Evolutionary conservation across 805 yeast species (phyloP).

Genomic region (Lipomyces orientalis): DNA sequence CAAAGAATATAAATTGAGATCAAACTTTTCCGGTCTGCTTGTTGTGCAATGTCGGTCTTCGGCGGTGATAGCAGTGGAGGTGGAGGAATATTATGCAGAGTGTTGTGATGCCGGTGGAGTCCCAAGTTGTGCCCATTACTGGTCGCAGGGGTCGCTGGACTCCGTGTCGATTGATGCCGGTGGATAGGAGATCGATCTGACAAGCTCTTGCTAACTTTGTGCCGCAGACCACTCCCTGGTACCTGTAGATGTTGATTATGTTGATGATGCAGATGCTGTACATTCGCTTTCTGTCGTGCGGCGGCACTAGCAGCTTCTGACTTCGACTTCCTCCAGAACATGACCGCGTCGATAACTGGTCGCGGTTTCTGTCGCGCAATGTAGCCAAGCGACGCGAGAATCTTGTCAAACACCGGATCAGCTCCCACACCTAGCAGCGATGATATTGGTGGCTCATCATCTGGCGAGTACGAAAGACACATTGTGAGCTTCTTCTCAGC

Average conservation of each 20-base stretch:
- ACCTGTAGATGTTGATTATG: constrained; percentile 6
- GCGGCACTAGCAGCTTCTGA: constrained; percentile 73
- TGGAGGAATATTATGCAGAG: background rate
- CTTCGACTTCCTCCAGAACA: constrained; percentile 97
- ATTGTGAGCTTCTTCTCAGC: constrained; percentile 85
- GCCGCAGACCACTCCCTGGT: constrained; percentile 28
- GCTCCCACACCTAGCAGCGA: constrained; percentile 82
- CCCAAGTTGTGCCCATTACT: constrained; percentile 17
- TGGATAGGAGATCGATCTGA: constrained; percentile 33
- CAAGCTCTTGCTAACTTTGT: constrained; percentile 33
- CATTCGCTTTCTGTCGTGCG: constrained; percentile 33
- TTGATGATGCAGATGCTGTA: background rate
- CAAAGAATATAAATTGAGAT: constrained; percentile 88
- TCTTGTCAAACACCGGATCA: constrained; percentile 84
- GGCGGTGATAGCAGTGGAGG: constrained; percentile 2
- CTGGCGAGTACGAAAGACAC: constrained; percentile 68
- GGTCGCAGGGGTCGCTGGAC: constrained; percentile 11
- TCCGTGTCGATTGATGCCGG: constrained; percentile 14
- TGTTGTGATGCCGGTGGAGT: constrained; percentile 21
- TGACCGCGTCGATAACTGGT: constrained; percentile 95
- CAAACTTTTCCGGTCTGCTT: constrained; percentile 83
- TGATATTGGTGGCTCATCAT: constrained; percentile 77
- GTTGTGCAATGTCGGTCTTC: constrained; percentile 65
- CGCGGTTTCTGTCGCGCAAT: constrained; percentile 89
- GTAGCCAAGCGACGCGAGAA: constrained; percentile 84